Conservation (phyloP, 352 stramenopile species). For the Aphanomyces invadans region DNA sequence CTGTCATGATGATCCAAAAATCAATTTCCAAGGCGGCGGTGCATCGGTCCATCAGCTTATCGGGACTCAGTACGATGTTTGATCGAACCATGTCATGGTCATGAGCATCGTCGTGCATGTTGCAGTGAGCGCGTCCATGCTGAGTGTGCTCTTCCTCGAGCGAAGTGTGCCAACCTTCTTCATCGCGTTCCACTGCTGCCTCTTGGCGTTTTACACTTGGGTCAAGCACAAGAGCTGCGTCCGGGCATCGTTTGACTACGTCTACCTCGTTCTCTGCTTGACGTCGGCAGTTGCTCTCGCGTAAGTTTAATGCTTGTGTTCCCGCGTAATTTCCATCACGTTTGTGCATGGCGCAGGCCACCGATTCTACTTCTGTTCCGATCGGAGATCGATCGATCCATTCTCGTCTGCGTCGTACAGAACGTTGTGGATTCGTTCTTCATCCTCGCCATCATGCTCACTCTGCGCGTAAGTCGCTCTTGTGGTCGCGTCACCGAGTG, state of each 20-base stretch:
- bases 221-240: constrained; percentile 69
- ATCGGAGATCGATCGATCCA: not conserved
- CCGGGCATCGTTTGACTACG: constrained; percentile 58
- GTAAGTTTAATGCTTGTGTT: no score
- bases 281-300: no score
- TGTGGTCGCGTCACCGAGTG: not conserved
- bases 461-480: constrained; percentile 33
- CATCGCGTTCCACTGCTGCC: constrained; percentile 42
- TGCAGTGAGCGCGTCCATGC: constrained; percentile 21
- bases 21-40: no score
- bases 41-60: no score
- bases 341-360: no score
- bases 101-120: not conserved
- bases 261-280: no score
- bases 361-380: constrained; percentile 2
- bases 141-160: constrained; percentile 20
- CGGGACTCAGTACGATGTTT: no score
- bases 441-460: constrained; percentile 60
- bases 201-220: constrained; percentile 71
- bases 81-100: not conserved
- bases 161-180: constrained; percentile 43
- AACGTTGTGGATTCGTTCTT: constrained; percentile 49
- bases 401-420: constrained; percentile 28
- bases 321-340: no score
- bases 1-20: no score